These are phyloP conservation scores for Coprinellus aureogranulatus DNA, from an alignment of 768 basidiomycete species.

Conservation along the genomic window DNA sequence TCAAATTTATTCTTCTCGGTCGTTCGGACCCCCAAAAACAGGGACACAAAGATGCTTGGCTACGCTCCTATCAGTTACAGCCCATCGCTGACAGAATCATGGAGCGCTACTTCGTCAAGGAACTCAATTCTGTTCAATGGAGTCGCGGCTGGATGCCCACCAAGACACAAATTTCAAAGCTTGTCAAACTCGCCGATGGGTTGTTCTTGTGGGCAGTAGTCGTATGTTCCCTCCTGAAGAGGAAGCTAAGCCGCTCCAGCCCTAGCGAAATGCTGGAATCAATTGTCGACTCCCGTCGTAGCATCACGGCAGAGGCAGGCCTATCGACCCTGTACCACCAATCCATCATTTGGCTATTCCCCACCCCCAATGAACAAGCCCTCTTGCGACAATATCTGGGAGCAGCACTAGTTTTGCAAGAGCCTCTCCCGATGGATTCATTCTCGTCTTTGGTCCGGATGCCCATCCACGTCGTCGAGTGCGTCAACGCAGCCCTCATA, in stretches of 20 bases:
- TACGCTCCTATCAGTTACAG: not conserved
- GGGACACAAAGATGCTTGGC: not conserved
- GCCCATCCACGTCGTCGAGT: not conserved
- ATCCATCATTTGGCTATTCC: not conserved
- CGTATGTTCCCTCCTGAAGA: not conserved
- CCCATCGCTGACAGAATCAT: not conserved
- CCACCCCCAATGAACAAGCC: not conserved
- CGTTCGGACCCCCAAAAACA: not conserved
- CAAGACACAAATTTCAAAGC: not conserved
- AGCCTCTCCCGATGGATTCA: not conserved
- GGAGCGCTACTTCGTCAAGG: not conserved
- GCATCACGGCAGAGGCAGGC: not conserved
- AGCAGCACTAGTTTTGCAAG: not conserved
- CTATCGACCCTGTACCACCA: not conserved
- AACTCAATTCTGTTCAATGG: not conserved
- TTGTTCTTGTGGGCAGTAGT: not conserved
- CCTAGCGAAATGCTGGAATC: not conserved
- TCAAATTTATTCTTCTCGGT: constrained; percentile 9
- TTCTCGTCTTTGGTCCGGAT: not conserved
- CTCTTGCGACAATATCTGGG: not conserved
- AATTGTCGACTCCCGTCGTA: not conserved
- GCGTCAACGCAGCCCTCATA: not conserved
- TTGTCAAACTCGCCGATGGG: not conserved
- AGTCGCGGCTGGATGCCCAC: not conserved
- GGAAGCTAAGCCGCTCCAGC: not conserved